Percentiles rank a stretch among this genome's conserved stretches.
Conservation (phyloP, 129 eudicot genomes). For the Flaveria bidentis region DNA sequence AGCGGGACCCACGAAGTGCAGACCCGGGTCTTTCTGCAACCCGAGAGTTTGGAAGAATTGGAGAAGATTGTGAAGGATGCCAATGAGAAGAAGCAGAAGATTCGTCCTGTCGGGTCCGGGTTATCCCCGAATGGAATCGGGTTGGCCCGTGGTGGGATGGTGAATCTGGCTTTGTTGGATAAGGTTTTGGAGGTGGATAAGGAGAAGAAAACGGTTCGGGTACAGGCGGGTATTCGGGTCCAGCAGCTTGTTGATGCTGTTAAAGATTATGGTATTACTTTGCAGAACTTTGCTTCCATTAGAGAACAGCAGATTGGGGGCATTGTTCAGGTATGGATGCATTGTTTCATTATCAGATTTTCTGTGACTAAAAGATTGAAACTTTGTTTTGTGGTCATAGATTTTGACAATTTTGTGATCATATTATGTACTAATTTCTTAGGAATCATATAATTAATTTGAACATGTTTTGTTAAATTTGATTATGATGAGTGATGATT, state of each 20-base stretch:
- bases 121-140: constrained; percentile 90
- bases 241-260: constrained; percentile 87
- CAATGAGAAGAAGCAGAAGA: constrained; percentile 60
- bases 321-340: constrained; percentile 67
- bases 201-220: constrained; percentile 77
- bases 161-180: constrained; percentile 86
- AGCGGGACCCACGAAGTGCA: constrained; percentile 97
- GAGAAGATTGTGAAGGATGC: constrained; percentile 56
- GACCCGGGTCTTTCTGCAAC: constrained; percentile 68
- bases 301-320: constrained; percentile 98
- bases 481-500: neutral
- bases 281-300: constrained; percentile 94
- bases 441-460: no score
- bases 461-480: neutral
- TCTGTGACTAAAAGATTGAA: neutral
- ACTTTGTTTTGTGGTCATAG: neutral
- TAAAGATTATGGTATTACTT: constrained; percentile 75
- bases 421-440: neutral
- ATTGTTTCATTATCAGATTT: neutral
- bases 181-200: constrained; percentile 87
- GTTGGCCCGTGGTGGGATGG: constrained; percentile 89
- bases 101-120: constrained; percentile 91
- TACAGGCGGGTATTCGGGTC: constrained; percentile 85
- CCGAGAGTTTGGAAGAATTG: constrained; percentile 53
- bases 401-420: neutral